These are phyloP conservation scores for Mycosphaerella sp. DNA, from an alignment of 2,329 filamentous ascomycete species.

Conservation along the genomic window DNA sequence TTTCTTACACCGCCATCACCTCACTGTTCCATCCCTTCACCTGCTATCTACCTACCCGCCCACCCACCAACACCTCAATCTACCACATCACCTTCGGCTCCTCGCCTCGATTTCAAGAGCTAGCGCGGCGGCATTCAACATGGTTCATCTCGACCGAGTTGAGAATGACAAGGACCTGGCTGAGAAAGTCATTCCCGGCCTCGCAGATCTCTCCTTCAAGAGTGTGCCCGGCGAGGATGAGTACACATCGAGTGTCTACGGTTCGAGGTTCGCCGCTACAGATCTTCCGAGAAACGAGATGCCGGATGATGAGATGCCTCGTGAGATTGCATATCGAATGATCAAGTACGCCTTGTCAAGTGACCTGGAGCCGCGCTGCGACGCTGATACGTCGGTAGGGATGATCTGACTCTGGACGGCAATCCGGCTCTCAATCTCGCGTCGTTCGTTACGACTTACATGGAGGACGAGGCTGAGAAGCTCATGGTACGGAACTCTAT, in stretches of 20 bases:
- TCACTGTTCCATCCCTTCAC: neutral
- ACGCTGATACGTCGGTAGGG: neutral
- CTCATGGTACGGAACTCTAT: constrained; percentile 57
- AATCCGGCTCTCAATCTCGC: constrained; percentile 57
- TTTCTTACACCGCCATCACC: neutral
- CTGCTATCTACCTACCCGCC: neutral
- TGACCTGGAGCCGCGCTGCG: neutral
- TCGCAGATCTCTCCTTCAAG: constrained; percentile 46
- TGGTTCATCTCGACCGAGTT: constrained; percentile 35
- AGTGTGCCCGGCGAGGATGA: constrained; percentile 44
- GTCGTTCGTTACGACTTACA: constrained; percentile 93
- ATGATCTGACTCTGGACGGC: neutral
- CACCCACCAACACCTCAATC: neutral
- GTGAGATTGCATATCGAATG: constrained; percentile 89
- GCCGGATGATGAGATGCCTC: constrained; percentile 85
- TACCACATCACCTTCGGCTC: neutral
- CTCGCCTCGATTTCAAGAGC: neutral
- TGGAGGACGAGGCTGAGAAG: constrained; percentile 95
- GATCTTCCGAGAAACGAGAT: constrained; percentile 81
- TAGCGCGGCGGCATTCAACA: constrained; percentile 19
- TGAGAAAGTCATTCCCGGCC: constrained; percentile 38
- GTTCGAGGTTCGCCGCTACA: constrained; percentile 71
- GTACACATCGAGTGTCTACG: constrained; percentile 78
- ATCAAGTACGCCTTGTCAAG: constrained; percentile 70
- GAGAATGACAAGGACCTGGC: constrained; percentile 29